Percentiles rank a stretch among this genome's conserved stretches.
These are phyloP conservation scores for Tardiomyces depauwii DNA, from an alignment of 1,139 yeast genomes.

Conservation along the genomic window DNA sequence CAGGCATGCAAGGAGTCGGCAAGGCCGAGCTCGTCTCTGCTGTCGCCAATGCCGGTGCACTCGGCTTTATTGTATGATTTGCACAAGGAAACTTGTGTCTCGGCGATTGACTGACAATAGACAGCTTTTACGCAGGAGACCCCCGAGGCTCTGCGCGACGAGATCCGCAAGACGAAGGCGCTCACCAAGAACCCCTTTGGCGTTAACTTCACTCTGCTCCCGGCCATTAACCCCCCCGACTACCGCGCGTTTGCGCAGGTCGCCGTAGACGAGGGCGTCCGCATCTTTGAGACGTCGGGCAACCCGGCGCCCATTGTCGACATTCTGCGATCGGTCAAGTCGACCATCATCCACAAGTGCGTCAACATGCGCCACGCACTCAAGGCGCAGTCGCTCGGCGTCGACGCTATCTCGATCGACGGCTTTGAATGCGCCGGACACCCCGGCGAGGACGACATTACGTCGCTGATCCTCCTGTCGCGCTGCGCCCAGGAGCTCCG, in stretches of 20 bases:
- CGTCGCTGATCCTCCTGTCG: slow-evolving; percentile 21
- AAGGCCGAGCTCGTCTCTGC: slow-evolving; percentile 25
- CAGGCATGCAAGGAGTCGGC: slow-evolving; percentile 21
- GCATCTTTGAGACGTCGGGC: slow-evolving; percentile 27
- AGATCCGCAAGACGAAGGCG: slow-evolving; percentile 16
- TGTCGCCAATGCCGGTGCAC: slow-evolving; percentile 28
- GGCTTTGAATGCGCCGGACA: slow-evolving; percentile 30
- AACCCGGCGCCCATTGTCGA: slow-evolving; percentile 19
- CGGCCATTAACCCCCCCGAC: slow-evolving; percentile 26
- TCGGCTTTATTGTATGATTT: slow-evolving; percentile 17
- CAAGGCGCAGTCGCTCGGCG: slow-evolving; percentile 24
- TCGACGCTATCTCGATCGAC: slow-evolving; percentile 25
- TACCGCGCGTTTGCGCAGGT: slow-evolving; percentile 23
- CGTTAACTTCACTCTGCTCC: slow-evolving; percentile 26
- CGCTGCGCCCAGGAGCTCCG: slow-evolving; percentile 20
- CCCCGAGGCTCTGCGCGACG: slow-evolving; percentile 24
- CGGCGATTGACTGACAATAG: background rate
- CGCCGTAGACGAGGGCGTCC: slow-evolving; percentile 26
- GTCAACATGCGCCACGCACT: slow-evolving; percentile 23
- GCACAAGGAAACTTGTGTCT: background rate
- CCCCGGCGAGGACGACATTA: slow-evolving; percentile 27
- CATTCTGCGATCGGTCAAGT: slow-evolving; percentile 4
- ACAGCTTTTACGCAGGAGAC: slow-evolving; percentile 24
- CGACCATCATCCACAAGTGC: slow-evolving; percentile 25
- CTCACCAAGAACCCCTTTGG: slow-evolving; percentile 24